A percentile compares a stretch with the other conserved stretches of the same genome.
Conservation (phyloP, 495 filamentous ascomycete genomes). For the Symbiotaphrina buchneri region DNA sequence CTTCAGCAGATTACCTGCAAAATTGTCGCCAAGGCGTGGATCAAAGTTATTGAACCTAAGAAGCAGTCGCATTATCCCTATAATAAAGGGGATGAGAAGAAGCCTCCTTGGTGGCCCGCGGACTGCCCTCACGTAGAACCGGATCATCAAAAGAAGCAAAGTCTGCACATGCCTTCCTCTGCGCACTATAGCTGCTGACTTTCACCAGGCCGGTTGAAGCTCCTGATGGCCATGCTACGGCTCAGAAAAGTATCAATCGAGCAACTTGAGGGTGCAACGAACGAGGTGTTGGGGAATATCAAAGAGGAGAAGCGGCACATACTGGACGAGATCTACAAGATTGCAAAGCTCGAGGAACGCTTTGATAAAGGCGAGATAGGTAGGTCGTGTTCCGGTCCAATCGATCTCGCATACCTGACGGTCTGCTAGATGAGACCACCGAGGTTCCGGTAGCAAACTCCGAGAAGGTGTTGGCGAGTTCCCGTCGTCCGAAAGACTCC, state of each 20-base stretch:
- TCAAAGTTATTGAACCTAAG: constrained; percentile 63
- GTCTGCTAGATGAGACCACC: constrained; percentile 8
- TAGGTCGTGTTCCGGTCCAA: constrained; percentile 9
- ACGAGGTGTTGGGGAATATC: constrained; percentile 12
- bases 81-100: constrained; percentile 38
- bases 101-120: constrained; percentile 68
- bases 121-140: constrained; percentile 57
- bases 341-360: constrained; percentile 28
- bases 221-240: constrained; percentile 8
- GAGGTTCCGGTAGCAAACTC: constrained; percentile 11
- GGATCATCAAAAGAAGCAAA: constrained; percentile 57
- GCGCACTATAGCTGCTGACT: background rate
- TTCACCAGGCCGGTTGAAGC: constrained; percentile 11
- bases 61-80: constrained; percentile 77
- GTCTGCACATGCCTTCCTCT: constrained; percentile 21
- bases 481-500: constrained; percentile 6
- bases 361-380: constrained; percentile 27
- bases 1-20: constrained; percentile 59
- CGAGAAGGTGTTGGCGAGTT: constrained; percentile 12
- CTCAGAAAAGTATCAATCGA: constrained; percentile 10
- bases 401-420: constrained; percentile 5
- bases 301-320: constrained; percentile 11
- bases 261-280: constrained; percentile 12
- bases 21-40: constrained; percentile 53
- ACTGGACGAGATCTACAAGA: constrained; percentile 27